Conservation (phyloP, 768 basidiomycete genomes). For the Boletus reticuloceps region DNA sequence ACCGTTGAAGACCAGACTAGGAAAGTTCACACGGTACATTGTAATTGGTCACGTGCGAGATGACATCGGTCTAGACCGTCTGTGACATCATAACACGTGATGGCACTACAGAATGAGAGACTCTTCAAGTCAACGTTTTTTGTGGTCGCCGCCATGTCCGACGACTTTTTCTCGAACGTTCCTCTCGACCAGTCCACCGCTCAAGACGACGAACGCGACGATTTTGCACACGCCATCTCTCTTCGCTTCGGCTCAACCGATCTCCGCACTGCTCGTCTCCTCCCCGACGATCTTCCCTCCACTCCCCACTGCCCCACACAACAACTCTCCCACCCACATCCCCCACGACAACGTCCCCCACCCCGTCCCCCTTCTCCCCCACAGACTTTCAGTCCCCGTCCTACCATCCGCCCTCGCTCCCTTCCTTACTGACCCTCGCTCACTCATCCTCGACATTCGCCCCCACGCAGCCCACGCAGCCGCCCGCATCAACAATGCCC, state of each 20-base stretch:
- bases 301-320: constrained; percentile 2
- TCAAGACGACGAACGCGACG: constrained; percentile 29
- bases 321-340: constrained; percentile 2
- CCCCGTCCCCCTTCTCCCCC: neutral
- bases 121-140: neutral
- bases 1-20: too few relatives aligned
- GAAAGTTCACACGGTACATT: constrained; percentile 9
- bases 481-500: constrained; percentile 63
- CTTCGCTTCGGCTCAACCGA: constrained; percentile 41
- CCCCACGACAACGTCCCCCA: neutral
- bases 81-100: constrained; percentile 35
- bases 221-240: constrained; percentile 56
- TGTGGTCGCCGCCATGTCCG: constrained; percentile 12
- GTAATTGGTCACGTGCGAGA: constrained; percentile 12
- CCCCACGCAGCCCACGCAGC: constrained; percentile 71
- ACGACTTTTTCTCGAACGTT: constrained; percentile 44
- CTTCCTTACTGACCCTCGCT: constrained; percentile 33
- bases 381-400: constrained; percentile 23
- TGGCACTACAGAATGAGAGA: neutral
- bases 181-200: constrained; percentile 13
- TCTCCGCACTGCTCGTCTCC: constrained; percentile 38
- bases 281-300: constrained; percentile 27
- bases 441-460: constrained; percentile 85
- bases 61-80: constrained; percentile 26
- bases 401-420: constrained; percentile 30